These are phyloP conservation scores for Xylaria scruposa DNA, from an alignment of 495 filamentous ascomycete genomes.

Conservation along the genomic window DNA sequence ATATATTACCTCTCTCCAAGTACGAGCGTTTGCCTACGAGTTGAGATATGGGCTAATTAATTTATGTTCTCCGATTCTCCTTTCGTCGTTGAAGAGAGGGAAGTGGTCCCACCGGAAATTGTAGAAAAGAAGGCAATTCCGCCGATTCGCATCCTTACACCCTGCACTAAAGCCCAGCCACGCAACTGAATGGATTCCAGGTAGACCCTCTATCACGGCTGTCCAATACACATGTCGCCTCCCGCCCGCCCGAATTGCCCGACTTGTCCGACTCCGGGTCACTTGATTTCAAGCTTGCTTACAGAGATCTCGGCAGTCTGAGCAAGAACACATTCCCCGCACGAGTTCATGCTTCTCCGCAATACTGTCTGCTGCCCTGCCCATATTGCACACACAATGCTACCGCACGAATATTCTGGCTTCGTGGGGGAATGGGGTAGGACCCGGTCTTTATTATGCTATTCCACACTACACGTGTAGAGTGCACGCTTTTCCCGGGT, in stretches of 20 bases:
- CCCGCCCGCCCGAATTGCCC: constrained; percentile 8
- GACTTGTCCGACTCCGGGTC: constrained; percentile 13
- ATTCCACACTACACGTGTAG: neutral
- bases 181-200: constrained; percentile 4
- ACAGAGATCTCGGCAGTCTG: constrained; percentile 1
- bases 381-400: constrained; percentile 4
- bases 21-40: neutral
- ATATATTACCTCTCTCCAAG: neutral
- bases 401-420: neutral
- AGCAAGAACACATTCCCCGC: constrained; percentile 5
- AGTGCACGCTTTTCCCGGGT: neutral
- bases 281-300: constrained; percentile 1
- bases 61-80: constrained; percentile 1
- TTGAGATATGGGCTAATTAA: neutral
- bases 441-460: constrained; percentile 8
- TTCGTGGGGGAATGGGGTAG: constrained; percentile 8
- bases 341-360: constrained; percentile 2
- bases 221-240: constrained; percentile 4
- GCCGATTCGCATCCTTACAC: neutral
- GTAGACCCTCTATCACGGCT: neutral
- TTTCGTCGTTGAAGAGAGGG: neutral
- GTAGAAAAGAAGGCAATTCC: constrained; percentile 2
- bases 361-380: constrained; percentile 13
- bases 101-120: neutral
- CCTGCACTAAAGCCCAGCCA: neutral